Evolutionary conservation across 805 yeast genomes (phyloP).

Genomic region (Candida jianshihensis): DNA sequence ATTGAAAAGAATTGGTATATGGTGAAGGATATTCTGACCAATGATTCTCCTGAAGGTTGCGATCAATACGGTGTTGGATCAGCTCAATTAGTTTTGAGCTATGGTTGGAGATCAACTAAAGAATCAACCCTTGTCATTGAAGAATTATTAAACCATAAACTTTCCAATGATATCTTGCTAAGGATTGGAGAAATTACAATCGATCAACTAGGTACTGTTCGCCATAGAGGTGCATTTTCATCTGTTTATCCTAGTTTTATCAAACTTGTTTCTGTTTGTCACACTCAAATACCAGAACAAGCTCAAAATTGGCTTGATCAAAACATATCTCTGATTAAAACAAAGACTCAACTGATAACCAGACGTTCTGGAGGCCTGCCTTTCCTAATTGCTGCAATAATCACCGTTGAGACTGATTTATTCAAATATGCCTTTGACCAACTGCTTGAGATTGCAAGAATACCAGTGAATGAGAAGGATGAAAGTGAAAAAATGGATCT

Average conservation of each 20-base stretch:
- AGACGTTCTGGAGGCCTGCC: constrained; percentile 94
- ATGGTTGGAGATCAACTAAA: constrained; percentile 77
- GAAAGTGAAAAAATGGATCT: constrained; percentile 56
- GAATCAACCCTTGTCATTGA: constrained; percentile 59
- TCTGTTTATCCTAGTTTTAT: constrained; percentile 79
- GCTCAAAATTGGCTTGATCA: constrained; percentile 54
- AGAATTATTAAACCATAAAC: constrained; percentile 29
- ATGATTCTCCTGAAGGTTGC: constrained; percentile 68
- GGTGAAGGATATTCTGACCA: constrained; percentile 42
- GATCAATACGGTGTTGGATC: constrained; percentile 34
- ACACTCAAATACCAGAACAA: constrained; percentile 26
- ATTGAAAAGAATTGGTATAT: constrained; percentile 26
- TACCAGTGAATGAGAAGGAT: constrained; percentile 38
- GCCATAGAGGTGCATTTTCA: constrained; percentile 90
- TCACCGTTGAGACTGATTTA: constrained; percentile 38
- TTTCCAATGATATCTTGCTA: constrained; percentile 18
- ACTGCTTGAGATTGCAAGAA: constrained; percentile 47
- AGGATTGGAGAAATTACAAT: constrained; percentile 48
- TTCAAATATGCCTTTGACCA: constrained; percentile 43
- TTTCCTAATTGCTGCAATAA: constrained; percentile 62
- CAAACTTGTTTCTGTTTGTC: constrained; percentile 55
- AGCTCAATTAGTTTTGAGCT: constrained; percentile 49
- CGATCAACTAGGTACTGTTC: constrained; percentile 61
- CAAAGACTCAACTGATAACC: constrained; percentile 63
- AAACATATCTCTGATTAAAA: constrained; percentile 46